phyloP scores from a whole-genome alignment of 2,329 filamentous ascomycete genomes.

The Cyphellophora europaea region DNA sequence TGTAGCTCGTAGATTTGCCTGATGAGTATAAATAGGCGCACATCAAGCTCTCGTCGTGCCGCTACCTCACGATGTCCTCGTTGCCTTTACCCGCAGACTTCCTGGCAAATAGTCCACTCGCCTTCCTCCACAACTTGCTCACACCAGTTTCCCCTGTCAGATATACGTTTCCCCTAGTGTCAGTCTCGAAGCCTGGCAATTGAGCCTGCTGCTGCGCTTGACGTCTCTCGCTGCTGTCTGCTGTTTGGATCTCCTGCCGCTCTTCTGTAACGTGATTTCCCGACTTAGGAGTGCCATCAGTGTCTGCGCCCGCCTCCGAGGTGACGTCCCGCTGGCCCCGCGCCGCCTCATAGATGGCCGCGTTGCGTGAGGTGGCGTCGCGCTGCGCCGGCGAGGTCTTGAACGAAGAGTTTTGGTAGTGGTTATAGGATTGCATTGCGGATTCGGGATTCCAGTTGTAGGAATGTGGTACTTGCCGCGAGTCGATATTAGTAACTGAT shows the following conservation, averaged over 20 bases:
- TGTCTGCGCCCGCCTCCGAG: too few relatives aligned
- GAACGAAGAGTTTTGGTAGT: slow-evolving; percentile 1
- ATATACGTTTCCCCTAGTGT: neutral
- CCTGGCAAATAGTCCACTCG: neutral
- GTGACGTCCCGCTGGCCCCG: neutral
- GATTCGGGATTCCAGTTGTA: too few relatives aligned
- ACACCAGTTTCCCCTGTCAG: neutral
- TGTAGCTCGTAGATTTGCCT: too few relatives aligned
- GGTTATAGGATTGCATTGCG: neutral
- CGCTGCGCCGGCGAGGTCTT: neutral
- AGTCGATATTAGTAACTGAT: too few relatives aligned
- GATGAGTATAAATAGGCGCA: too few relatives aligned
- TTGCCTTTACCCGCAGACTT: neutral
- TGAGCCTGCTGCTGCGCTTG: neutral
- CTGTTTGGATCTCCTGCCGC: neutral
- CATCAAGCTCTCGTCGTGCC: too few relatives aligned
- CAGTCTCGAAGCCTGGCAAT: neutral
- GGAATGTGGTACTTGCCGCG: too few relatives aligned
- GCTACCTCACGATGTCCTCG: neutral
- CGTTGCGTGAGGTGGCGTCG: neutral
- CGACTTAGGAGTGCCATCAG: neutral
- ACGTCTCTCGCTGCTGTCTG: neutral
- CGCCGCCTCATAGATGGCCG: neutral
- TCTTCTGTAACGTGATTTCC: neutral
- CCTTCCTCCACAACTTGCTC: neutral